phyloP scores from a whole-genome alignment of 129 eudicot genomes.

The Escallonia rubra region DNA sequence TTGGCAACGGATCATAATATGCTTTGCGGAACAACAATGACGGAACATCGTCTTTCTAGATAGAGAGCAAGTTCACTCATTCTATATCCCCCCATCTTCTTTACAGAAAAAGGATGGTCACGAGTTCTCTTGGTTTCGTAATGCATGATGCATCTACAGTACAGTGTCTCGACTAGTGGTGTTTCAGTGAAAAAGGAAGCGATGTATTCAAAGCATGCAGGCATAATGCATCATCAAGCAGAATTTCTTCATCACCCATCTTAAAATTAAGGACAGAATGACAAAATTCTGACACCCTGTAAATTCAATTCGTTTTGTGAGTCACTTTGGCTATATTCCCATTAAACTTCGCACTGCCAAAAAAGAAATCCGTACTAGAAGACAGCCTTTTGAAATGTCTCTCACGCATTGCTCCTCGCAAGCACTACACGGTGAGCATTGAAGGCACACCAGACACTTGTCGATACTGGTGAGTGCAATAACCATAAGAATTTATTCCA shows the following conservation, averaged over 20 bases:
- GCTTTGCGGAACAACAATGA: background rate
- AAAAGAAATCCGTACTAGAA: background rate
- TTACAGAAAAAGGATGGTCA: background rate
- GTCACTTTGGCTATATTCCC: conserved; percentile 7
- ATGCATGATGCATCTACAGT: no score
- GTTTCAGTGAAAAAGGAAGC: no score
- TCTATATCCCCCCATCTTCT: background rate
- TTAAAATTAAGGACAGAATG: background rate
- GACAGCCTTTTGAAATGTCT: conserved; percentile 5
- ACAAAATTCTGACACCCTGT: conserved; percentile 1
- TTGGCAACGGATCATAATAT: background rate
- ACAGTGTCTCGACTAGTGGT: no score
- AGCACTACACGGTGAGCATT: conserved; percentile 1
- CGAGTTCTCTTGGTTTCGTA: no score
- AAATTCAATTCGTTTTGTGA: background rate
- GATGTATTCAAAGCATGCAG: background rate
- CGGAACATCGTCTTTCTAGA: background rate
- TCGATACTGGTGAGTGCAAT: conserved; percentile 25
- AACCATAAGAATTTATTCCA: conserved; percentile 43
- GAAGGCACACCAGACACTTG: conserved; percentile 12
- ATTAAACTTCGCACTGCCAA: background rate
- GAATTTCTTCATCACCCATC: background rate
- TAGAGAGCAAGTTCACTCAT: conserved; percentile 5
- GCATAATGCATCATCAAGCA: background rate
- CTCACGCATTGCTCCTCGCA: background rate